Conservation (phyloP, 495 filamentous ascomycete species). For the Hyaloscypha bicolor region DNA sequence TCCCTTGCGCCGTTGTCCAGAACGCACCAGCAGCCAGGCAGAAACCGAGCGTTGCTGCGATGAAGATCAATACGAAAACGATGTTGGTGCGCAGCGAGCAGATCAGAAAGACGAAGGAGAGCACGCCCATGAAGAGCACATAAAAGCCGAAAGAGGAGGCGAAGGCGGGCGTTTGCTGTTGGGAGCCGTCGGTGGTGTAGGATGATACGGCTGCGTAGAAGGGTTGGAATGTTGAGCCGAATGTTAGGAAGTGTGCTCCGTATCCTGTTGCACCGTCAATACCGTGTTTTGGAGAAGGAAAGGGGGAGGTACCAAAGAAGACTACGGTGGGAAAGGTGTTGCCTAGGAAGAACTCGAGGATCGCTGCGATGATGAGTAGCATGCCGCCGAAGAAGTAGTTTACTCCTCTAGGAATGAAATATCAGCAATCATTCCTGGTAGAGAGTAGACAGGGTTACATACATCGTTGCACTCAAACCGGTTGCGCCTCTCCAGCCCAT, state of each 20-base stretch:
- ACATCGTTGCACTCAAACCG: slow-evolving; percentile 37
- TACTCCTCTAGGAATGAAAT: slow-evolving; percentile 1
- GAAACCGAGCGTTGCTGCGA: slow-evolving; percentile 61
- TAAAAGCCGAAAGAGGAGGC: slow-evolving; percentile 45
- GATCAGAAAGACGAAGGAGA: slow-evolving; percentile 66
- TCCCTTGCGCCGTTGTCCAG: slow-evolving; percentile 48
- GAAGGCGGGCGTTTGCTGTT: slow-evolving; percentile 12
- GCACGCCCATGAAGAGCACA: slow-evolving; percentile 57
- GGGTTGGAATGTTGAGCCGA: slow-evolving; percentile 55
- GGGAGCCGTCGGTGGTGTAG: slow-evolving; percentile 10
- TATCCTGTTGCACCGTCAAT: slow-evolving; percentile 47
- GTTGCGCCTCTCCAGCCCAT: slow-evolving; percentile 74
- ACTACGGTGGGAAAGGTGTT: slow-evolving; percentile 73
- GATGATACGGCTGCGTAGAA: slow-evolving; percentile 48
- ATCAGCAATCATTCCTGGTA: background rate
- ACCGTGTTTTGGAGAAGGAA: background rate
- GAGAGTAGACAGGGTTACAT: background rate
- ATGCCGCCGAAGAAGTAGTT: slow-evolving; percentile 57
- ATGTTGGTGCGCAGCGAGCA: slow-evolving; percentile 71
- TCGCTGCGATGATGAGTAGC: slow-evolving; percentile 58
- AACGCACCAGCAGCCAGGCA: slow-evolving; percentile 53
- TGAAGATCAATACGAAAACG: slow-evolving; percentile 64
- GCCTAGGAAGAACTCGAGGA: slow-evolving; percentile 69
- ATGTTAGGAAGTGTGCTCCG: slow-evolving; percentile 58
- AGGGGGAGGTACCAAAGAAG: slow-evolving; percentile 41